Percentiles rank a stretch among this genome's conserved stretches.
These are phyloP conservation scores for Cercospora sp. DNA, from an alignment of 2,329 filamentous ascomycete genomes.

Conservation along the genomic window DNA sequence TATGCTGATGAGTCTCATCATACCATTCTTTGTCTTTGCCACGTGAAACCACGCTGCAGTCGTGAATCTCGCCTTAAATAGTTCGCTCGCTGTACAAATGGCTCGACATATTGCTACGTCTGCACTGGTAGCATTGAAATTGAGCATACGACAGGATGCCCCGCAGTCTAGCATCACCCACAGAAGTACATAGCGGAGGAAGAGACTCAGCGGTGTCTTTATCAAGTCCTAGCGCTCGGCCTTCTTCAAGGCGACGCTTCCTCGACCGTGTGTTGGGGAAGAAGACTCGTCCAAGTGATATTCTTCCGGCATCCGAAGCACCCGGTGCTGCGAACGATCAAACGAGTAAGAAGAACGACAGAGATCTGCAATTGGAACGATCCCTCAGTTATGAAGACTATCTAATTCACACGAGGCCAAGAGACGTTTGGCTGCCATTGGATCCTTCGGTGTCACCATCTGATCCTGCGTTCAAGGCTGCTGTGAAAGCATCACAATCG, in stretches of 20 bases:
- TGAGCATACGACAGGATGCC: background rate
- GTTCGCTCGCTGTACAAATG: background rate
- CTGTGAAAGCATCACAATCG: conserved; percentile 1
- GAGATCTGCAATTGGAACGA: background rate
- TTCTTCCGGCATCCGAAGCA: background rate
- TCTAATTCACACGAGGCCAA: conserved; percentile 2
- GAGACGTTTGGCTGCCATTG: conserved; percentile 9
- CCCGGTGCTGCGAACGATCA: background rate
- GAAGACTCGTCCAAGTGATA: background rate
- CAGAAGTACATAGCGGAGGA: background rate
- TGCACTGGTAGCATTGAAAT: background rate
- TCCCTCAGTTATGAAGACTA: conserved; percentile 7
- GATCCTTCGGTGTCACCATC: conserved; percentile 11
- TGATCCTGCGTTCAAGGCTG: conserved; percentile 9
- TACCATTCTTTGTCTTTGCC: background rate
- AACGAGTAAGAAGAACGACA: background rate
- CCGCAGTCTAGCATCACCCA: conserved; percentile 2
- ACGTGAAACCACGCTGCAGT: background rate
- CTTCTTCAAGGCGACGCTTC: background rate
- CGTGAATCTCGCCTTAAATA: background rate
- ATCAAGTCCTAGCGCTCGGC: background rate
- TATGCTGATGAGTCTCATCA: background rate
- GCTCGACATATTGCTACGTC: background rate
- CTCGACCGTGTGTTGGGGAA: background rate
- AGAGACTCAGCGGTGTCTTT: background rate